Base-by-base conservation (phyloP, 2,329 filamentous ascomycete species). In the Chalaropsis thielavioides region DNA sequence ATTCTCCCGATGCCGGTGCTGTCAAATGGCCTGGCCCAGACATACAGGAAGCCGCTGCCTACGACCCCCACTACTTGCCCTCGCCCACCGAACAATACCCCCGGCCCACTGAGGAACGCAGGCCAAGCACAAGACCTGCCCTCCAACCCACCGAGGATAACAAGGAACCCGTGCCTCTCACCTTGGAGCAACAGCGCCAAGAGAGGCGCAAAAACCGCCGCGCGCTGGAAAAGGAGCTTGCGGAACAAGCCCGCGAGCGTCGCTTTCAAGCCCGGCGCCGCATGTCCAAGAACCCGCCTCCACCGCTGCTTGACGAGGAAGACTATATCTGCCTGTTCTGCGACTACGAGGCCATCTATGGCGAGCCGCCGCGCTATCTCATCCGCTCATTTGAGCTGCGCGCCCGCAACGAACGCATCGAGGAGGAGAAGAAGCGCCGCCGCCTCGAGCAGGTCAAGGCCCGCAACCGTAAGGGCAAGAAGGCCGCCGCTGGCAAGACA, bases 241-340 rank as follows among this genome's bases (percentile, higher is more conserved):
- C 83, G 1, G 76, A 84, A 68, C 90, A 91, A 66, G 92, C 90
- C 31, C 84, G 85, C 27, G 84, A 90, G 69, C 87, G 94, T 6
- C 87, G 87, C 67, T 82, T 89, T 59, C 82, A 89, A 71, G 89
- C 94, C 67, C 83, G 89, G 70, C 87, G 88, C 69, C 81, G 83
- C 65, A 95, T 94, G 73, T 84, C 83, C 68, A 85, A 88, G 70
- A 86, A 89, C 71, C 87, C 89, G 1, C 88, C 88, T 1, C 76
- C 77, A 40, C 54, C 54, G 10, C 10, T 56, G 15, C 27, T 49
- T 31, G 70, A 70, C 1, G 87, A 90, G 69, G 89, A 96, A 68
- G 82, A 91, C 62, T 97, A 92, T 89, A 91, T 97, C 59, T 99
- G 94, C 76, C 90, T 96, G 72, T 97, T 97, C 73, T 99, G 94